These are phyloP conservation scores for Exophiala aquamarina DNA, from an alignment of 2,329 filamentous ascomycete genomes.

Conservation along the genomic window DNA sequence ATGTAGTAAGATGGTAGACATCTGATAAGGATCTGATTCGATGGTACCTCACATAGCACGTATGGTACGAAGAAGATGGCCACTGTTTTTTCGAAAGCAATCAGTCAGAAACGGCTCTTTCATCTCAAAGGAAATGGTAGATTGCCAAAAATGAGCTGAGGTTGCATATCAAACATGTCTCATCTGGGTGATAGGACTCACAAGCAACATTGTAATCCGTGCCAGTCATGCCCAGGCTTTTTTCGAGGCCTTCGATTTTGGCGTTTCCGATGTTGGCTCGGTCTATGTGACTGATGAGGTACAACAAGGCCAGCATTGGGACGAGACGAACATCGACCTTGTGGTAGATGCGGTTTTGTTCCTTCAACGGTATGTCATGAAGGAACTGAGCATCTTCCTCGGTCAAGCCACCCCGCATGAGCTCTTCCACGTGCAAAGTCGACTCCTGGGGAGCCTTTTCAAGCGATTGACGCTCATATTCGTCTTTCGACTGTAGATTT, in stretches of 20 bases:
- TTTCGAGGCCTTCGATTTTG: constrained; percentile 42
- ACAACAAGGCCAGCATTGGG: constrained; percentile 8
- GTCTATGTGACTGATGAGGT: constrained; percentile 39
- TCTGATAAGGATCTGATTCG: constrained; percentile 31
- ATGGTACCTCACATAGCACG: constrained; percentile 31
- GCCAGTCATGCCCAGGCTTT: constrained; percentile 41
- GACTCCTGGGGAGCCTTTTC: constrained; percentile 2
- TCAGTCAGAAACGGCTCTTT: background rate
- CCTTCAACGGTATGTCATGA: background rate
- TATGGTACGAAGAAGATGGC: constrained; percentile 32
- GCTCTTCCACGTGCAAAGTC: constrained; percentile 1
- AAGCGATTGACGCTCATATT: background rate
- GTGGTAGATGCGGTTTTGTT: constrained; percentile 7
- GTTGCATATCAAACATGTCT: background rate
- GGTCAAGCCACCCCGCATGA: constrained; percentile 3
- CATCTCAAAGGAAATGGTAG: too few relatives aligned
- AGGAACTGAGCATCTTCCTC: constrained; percentile 11
- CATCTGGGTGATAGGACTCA: background rate
- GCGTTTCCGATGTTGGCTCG: constrained; percentile 48
- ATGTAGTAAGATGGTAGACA: constrained; percentile 30
- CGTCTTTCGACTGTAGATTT: constrained; percentile 1
- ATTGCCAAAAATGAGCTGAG: background rate
- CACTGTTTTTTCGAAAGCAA: background rate
- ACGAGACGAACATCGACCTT: constrained; percentile 9
- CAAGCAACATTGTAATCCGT: constrained; percentile 38